Evolutionary conservation across 257 asterid genomes (phyloP).

Genomic region (Thymus mandschuricus): DNA sequence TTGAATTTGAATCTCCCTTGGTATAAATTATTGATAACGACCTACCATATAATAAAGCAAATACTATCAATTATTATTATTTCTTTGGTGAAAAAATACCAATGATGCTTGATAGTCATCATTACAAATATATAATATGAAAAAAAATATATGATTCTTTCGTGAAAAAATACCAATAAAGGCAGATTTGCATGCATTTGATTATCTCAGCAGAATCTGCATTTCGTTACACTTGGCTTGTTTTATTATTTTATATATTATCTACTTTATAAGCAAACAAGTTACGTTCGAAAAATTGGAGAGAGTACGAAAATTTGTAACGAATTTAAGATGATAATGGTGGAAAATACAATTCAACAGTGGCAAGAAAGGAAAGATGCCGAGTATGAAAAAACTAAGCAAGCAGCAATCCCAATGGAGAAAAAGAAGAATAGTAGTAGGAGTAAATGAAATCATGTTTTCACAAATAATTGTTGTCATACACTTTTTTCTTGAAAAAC

Average conservation of each 20-base stretch:
- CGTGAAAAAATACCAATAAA: neutral
- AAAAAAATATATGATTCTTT: neutral
- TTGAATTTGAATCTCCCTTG: neutral
- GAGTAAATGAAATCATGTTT: slow-evolving; percentile 10
- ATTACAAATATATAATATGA: neutral
- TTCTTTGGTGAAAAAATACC: neutral
- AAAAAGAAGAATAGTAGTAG: neutral
- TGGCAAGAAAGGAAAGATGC: slow-evolving; percentile 24
- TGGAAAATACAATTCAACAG: neutral
- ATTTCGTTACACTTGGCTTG: too few relatives aligned
- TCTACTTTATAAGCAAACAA: too few relatives aligned
- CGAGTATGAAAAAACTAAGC: slow-evolving; percentile 13
- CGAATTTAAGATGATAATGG: neutral
- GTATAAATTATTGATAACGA: neutral
- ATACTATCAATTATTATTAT: neutral
- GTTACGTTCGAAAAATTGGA: neutral
- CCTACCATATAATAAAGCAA: neutral
- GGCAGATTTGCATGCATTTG: neutral
- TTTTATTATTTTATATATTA: too few relatives aligned
- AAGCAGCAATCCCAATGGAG: slow-evolving; percentile 42
- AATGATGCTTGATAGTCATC: neutral
- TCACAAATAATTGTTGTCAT: slow-evolving; percentile 38
- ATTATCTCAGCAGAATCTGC: neutral
- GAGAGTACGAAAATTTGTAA: too few relatives aligned
- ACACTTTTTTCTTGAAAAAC: slow-evolving; percentile 37